Evolutionary conservation across 495 filamentous ascomycete genomes (phyloP).

Genomic region (Lophium mytilinum): DNA sequence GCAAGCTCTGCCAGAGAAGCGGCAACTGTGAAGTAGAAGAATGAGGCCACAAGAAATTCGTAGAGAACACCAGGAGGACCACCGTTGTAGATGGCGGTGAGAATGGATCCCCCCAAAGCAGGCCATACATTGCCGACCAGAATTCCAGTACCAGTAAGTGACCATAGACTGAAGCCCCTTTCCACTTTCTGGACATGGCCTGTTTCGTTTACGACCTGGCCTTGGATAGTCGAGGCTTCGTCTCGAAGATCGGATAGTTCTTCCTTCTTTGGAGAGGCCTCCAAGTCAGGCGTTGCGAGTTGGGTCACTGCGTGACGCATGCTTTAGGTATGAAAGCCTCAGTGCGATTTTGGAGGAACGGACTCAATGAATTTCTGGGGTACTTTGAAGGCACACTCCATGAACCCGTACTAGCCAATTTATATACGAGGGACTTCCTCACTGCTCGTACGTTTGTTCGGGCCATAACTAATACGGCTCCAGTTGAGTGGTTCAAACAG

Average conservation of each 20-base stretch:
- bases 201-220: constrained; percentile 39
- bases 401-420: too few species aligned
- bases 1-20: constrained; percentile 61
- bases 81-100: constrained; percentile 38
- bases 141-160: constrained; percentile 45
- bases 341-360: too few species aligned
- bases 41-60: constrained; percentile 40
- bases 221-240: not conserved
- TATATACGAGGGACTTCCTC: too few species aligned
- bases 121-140: constrained; percentile 51
- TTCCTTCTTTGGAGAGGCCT: not conserved
- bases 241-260: not conserved
- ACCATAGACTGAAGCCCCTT: constrained; percentile 43
- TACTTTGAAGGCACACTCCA: too few species aligned
- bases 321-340: too few species aligned
- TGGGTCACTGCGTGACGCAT: too few species aligned
- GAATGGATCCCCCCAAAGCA: constrained; percentile 45
- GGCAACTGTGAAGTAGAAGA: constrained; percentile 38
- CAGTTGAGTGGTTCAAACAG: too few species aligned
- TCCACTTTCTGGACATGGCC: constrained; percentile 50
- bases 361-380: too few species aligned
- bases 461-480: too few species aligned
- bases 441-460: too few species aligned
- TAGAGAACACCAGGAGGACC: constrained; percentile 42
- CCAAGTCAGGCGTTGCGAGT: too few species aligned